Evolutionary conservation across 176 grass and related monocot genomes (phyloP), one percentile per base, ranked within the genome.

Genomic region (Metroxylon sagu): DNA sequence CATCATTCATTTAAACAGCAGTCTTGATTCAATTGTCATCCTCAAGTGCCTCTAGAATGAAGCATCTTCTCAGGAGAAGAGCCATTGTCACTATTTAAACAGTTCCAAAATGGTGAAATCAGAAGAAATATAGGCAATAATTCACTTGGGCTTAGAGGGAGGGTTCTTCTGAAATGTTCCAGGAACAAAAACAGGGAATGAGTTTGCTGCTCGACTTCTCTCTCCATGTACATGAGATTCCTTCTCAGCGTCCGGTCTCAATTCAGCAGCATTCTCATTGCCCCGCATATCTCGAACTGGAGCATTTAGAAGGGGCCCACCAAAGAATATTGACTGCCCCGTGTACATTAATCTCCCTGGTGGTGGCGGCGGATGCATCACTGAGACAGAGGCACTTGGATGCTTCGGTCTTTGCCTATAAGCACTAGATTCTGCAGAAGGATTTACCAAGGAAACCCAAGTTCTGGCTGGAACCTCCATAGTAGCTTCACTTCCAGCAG

Each of bases 281-380:
- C 71, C 74, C 19, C 65, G 66, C 3, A 25, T 5, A 0, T 75
- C 72, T n/a, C 50, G 51, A 66, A 69, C 64, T 5, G 75, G 61
- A 7, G 76, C 71, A 35, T 75, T 76, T n/a, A 98, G 52, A 64
- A 98, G 89, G 35, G 94, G 94, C 2, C 94, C 94, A 4, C 88
- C 94, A 48, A 93, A 98, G 85, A 98, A 98, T 76, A 98, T 98
- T 0, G 87, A 92, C 21, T 85, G 94, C 5, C 88, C 82, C 0
- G 74, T 89, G 62, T 98, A 92, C 0, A 75, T 83, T 54, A 92
- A 27, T 43, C 94, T 83, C 70, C 86, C 94, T 1, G 69, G 75
- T 5, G 70, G 82, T 50, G 76, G 80, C 5, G 71, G 72, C 16
- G 73, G 39, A 17, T 79, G 56, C 52, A 81, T 72, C 15, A 26